Evolutionary conservation across 1,139 yeast species (phyloP).

Genomic region (Saccharomyces hybrid): DNA sequence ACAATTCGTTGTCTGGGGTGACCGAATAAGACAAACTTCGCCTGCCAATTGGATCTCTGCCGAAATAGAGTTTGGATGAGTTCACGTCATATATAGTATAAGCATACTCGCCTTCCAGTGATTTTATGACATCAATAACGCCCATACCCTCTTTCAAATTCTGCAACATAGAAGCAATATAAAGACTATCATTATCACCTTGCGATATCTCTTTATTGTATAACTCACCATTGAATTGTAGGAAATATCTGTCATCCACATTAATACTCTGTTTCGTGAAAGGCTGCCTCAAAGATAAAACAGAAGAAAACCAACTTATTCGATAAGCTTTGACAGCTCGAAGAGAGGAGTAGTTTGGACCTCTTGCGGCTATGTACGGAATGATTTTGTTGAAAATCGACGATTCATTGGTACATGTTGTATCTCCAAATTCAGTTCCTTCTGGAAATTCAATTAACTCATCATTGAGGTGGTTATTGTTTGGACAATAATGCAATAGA

Average conservation of each 20-base stretch:
- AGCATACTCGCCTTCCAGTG: slow-evolving; percentile 77
- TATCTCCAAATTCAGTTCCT: slow-evolving; percentile 19
- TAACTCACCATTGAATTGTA: slow-evolving; percentile 86
- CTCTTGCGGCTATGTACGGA: slow-evolving; percentile 43
- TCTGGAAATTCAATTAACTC: slow-evolving; percentile 19
- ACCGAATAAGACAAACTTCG: slow-evolving; percentile 54
- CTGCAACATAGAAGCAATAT: slow-evolving; percentile 31
- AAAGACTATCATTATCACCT: slow-evolving; percentile 44
- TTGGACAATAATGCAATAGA: slow-evolving; percentile 26
- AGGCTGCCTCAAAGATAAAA: slow-evolving; percentile 72
- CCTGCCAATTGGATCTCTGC: slow-evolving; percentile 76
- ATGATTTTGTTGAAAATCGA: slow-evolving; percentile 31
- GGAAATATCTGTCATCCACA: slow-evolving; percentile 32
- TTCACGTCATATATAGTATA: slow-evolving; percentile 41
- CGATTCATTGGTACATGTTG: slow-evolving; percentile 10
- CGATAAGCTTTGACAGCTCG: slow-evolving; percentile 9
- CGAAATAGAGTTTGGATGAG: slow-evolving; percentile 51
- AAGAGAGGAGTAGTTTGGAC: slow-evolving; percentile 43
- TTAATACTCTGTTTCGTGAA: slow-evolving; percentile 61
- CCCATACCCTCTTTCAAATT: slow-evolving; percentile 20
- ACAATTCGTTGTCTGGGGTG: slow-evolving; percentile 32
- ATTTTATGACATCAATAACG: slow-evolving; percentile 32
- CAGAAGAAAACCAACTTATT: slow-evolving; percentile 44
- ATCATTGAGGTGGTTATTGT: slow-evolving; percentile 4
- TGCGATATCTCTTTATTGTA: slow-evolving; percentile 48